phyloP scores from a whole-genome alignment of 192 early-diverging fungal species.

The Dimargaris xerosporica region DNA sequence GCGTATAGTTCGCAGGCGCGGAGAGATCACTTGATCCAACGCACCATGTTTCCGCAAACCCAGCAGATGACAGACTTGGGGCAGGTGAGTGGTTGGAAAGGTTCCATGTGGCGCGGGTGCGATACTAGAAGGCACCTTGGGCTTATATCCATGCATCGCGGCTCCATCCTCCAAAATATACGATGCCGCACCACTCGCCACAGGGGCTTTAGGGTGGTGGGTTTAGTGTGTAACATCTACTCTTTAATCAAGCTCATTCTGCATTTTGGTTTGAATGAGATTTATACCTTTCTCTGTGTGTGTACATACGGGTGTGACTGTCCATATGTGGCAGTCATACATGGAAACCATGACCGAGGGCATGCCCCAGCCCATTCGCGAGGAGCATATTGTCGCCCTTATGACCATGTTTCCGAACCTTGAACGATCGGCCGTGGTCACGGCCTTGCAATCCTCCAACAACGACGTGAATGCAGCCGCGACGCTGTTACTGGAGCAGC shows the following conservation, averaged over 20 bases:
- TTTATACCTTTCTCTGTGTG: too few relatives aligned
- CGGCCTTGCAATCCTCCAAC: constrained; percentile 33
- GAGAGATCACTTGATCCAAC: neutral
- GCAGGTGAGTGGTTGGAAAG: neutral
- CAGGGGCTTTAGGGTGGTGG: too few relatives aligned
- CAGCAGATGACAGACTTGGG: neutral
- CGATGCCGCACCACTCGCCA: too few relatives aligned
- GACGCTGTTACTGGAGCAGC: constrained; percentile 24
- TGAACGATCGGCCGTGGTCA: constrained; percentile 29
- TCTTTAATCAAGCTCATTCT: too few relatives aligned
- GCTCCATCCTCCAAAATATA: too few relatives aligned
- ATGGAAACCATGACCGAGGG: constrained; percentile 13
- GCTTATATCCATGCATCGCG: too few relatives aligned
- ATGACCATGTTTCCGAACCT: constrained; percentile 38
- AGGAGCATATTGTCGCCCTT: constrained; percentile 31
- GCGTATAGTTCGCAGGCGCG: constrained; percentile 8
- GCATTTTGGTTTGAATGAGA: too few relatives aligned
- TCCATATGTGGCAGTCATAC: neutral
- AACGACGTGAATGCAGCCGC: constrained; percentile 43
- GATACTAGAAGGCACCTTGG: too few relatives aligned
- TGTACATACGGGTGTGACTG: too few relatives aligned
- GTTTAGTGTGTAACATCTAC: too few relatives aligned
- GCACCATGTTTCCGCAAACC: constrained; percentile 11
- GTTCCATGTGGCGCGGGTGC: neutral
- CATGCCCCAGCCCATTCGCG: constrained; percentile 19